A percentile compares a stretch with the other conserved stretches of the same genome.
Conservation (phyloP, 169 alveolate species). For the Perkinsus olseni region DNA sequence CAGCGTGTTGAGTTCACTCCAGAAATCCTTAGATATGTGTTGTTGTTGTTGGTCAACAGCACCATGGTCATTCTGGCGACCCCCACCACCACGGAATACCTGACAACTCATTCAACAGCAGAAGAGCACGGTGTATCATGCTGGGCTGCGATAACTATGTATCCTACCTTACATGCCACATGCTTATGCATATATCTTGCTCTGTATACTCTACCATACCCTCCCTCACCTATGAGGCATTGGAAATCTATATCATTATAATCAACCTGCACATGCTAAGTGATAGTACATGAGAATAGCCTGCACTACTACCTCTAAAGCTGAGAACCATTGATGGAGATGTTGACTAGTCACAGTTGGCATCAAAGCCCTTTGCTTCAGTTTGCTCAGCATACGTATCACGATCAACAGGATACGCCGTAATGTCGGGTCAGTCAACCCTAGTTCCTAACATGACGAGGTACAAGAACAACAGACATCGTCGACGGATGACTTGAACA, state of each 20-base stretch:
- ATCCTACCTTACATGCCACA: conserved; percentile 40
- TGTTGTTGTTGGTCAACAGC: conserved; percentile 15
- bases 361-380: background rate
- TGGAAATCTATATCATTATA: conserved; percentile 30
- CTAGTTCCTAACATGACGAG: background rate
- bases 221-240: conserved; percentile 62
- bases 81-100: conserved; percentile 7
- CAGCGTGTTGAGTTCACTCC: conserved; percentile 57
- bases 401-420: background rate
- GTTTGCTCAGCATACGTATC: background rate
- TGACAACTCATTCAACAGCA: no score
- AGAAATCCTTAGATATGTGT: conserved; percentile 42
- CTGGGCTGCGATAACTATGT: conserved; percentile 21
- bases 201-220: conserved; percentile 64
- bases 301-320: background rate
- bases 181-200: conserved; percentile 56
- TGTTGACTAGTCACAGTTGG: background rate
- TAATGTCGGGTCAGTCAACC: background rate
- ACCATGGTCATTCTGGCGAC: conserved; percentile 19
- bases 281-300: background rate
- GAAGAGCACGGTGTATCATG: background rate
- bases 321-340: background rate
- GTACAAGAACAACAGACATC: no score
- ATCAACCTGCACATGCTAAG: background rate
- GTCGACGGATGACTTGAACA: no score